Evolutionary conservation across 805 yeast genomes (phyloP).

Genomic region (Phaffomyces opuntiae): DNA sequence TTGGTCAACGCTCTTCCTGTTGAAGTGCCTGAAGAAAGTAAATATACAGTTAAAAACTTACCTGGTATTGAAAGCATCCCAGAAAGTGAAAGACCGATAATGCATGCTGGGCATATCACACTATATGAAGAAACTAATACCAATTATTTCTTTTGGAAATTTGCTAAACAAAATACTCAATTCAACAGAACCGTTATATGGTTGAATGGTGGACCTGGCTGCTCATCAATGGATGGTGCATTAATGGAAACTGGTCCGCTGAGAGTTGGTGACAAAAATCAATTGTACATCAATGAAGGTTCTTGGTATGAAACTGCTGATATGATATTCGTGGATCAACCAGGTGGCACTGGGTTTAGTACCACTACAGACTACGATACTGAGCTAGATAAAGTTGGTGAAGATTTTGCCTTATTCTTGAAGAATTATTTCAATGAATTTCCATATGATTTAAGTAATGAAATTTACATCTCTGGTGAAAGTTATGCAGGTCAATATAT

Average conservation of each 20-base stretch:
- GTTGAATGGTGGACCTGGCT: conserved; percentile 98
- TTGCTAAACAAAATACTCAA: conserved; percentile 12
- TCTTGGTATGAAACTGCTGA: conserved; percentile 82
- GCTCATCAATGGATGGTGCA: conserved; percentile 97
- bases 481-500: conserved; percentile 96
- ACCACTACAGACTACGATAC: conserved; percentile 46
- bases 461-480: conserved; percentile 84
- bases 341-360: conserved; percentile 90
- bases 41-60: conserved; percentile 12
- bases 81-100: conserved; percentile 26
- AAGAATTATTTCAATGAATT: conserved; percentile 59
- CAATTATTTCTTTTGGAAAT: conserved; percentile 24
- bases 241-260: conserved; percentile 89
- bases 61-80: conserved; percentile 17
- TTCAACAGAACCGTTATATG: conserved; percentile 57
- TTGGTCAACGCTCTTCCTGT: conserved; percentile 10
- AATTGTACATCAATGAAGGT: conserved; percentile 54
- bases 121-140: conserved; percentile 14
- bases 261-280: conserved; percentile 41
- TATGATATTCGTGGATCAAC: conserved; percentile 86
- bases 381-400: conserved; percentile 51
- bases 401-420: conserved; percentile 59
- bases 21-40: conserved; percentile 4
- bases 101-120: conserved; percentile 39
- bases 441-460: conserved; percentile 60